Percentiles rank a stretch among this genome's conserved stretches.
These are phyloP conservation scores for Rhynchospora tenuis DNA, from an alignment of 176 grass and related monocot species.

Conservation along the genomic window DNA sequence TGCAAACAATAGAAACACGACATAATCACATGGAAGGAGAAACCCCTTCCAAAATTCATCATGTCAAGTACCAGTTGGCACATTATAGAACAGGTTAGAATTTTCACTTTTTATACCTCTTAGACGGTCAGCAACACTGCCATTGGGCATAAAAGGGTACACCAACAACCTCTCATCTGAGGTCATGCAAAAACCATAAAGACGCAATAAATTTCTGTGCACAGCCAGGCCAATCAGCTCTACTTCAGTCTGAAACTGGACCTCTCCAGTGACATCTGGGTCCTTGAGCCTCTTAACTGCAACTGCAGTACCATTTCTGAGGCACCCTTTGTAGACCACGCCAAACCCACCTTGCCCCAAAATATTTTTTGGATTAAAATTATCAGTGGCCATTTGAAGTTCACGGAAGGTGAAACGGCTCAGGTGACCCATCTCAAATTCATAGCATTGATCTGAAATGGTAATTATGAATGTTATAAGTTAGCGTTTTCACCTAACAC, in stretches of 20 bases:
- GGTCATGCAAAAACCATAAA: constrained; percentile 98
- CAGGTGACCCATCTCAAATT: constrained; percentile 86
- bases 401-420: constrained; percentile 77
- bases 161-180: constrained; percentile 77
- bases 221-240: constrained; percentile 95
- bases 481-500: not conserved
- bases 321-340: constrained; percentile 82
- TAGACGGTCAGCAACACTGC: constrained; percentile 87
- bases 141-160: constrained; percentile 97
- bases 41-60: not conserved
- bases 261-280: constrained; percentile 81
- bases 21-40: not conserved
- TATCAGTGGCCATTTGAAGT: constrained; percentile 72
- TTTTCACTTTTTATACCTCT: constrained; percentile 49
- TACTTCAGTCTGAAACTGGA: constrained; percentile 97
- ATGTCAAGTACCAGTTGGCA: not conserved
- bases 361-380: constrained; percentile 76
- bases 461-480: not conserved
- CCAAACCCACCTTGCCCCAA: constrained; percentile 95
- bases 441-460: constrained; percentile 71
- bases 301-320: constrained; percentile 68
- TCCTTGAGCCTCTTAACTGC: constrained; percentile 94
- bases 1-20: not conserved
- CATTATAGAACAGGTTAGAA: not conserved
- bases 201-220: constrained; percentile 79